Conservation (phyloP, 164 flowering plant species). For the Aristolochia fimbriata region DNA sequence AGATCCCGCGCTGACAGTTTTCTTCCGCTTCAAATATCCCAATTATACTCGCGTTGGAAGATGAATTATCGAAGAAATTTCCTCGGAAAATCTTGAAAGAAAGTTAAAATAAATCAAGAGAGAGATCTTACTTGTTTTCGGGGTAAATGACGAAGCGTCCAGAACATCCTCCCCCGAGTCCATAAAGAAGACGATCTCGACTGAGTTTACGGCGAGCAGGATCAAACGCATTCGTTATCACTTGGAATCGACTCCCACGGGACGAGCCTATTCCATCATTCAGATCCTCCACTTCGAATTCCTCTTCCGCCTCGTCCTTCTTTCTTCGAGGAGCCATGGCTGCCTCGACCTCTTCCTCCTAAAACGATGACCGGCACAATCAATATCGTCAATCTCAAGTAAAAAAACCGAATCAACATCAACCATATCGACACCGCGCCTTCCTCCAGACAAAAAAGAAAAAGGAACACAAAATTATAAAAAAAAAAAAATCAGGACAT, state of each 20-base stretch:
- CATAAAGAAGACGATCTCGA: conserved; percentile 9
- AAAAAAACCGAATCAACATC: no score
- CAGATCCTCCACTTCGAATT: conserved; percentile 25
- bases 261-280: conserved; percentile 27
- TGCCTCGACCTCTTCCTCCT: no score
- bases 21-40: not conserved
- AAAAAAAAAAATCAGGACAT: no score
- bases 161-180: conserved; percentile 6
- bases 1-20: no score
- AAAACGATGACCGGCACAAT: no score
- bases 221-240: conserved; percentile 14
- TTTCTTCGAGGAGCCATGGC: no score
- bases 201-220: conserved; percentile 2
- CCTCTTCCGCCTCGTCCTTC: conserved; percentile 6
- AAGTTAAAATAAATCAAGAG: not conserved
- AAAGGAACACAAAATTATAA: no score
- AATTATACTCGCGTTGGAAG: not conserved
- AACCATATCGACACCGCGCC: no score
- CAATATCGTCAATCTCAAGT: no score
- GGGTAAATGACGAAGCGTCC: conserved; percentile 20
- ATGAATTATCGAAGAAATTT: not conserved
- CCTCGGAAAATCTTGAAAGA: not conserved
- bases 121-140: conserved; percentile 16
- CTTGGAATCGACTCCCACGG: conserved; percentile 15
- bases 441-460: no score